Conservation (phyloP, 139 green algal species). For the Dunaliella primolecta region DNA sequence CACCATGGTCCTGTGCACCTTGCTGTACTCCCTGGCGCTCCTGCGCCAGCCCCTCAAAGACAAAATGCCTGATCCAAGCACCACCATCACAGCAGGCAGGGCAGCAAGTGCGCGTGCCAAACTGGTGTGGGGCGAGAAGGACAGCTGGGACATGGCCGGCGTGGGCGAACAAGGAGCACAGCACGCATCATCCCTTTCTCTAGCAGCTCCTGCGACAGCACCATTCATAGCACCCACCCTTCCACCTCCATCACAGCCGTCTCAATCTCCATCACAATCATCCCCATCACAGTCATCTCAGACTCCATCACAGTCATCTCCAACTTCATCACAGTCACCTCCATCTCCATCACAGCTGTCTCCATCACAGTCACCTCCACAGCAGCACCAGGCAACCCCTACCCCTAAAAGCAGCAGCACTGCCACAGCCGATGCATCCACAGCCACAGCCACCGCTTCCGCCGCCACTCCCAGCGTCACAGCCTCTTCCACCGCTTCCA, state of each 20-base stretch:
- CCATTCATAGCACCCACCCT: too few species aligned
- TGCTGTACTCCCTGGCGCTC: slow-evolving; percentile 80
- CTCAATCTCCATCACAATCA: neutral
- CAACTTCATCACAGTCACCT: neutral
- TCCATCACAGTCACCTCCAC: neutral
- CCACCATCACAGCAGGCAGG: too few species aligned
- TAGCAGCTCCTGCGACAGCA: too few species aligned
- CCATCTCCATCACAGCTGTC: neutral
- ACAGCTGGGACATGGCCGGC: too few species aligned
- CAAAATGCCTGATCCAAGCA: too few species aligned
- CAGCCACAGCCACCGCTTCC: too few species aligned
- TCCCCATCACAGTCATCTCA: neutral
- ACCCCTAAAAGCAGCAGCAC: neutral
- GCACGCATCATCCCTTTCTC: too few species aligned
- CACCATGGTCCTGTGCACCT: slow-evolving; percentile 63
- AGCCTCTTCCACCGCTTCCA: too few species aligned
- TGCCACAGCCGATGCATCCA: neutral
- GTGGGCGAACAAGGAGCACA: too few species aligned
- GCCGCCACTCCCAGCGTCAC: neutral
- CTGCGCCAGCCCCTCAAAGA: slow-evolving; percentile 46
- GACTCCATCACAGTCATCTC: neutral
- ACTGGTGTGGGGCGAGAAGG: too few species aligned
- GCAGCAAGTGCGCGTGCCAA: too few species aligned
- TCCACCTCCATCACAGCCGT: neutral
- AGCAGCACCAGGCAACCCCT: neutral